Evolutionary conservation across 2,329 filamentous ascomycete genomes (phyloP), one percentile per base, ranked within the genome.

Genomic region (Trichoderma endophyticum): DNA sequence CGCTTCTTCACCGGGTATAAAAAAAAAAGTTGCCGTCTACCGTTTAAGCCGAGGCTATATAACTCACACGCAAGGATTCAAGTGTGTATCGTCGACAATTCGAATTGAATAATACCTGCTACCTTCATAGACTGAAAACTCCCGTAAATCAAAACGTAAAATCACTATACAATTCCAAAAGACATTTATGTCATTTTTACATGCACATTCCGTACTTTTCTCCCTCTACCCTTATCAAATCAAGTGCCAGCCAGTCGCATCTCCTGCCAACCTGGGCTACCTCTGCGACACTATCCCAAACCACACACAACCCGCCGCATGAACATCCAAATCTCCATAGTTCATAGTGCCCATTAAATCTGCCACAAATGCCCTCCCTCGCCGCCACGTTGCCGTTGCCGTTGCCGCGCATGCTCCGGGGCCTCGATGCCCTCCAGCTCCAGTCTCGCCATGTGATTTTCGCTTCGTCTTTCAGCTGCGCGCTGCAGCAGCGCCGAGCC

Each of bases 221-320:
- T 21, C 21, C 21, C 21, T 7, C n/a, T 39, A 15, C n/a, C n/a
- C n/a, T 51, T 51, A 51, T 51, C 18, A 64, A 14, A 51, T 51
- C 18, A 64, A 14, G 32, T 34, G 12, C 32, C 18, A 48, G 56
- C 57, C 56, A 70, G n/a, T 62, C 66, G 66, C 66, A 70, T 70
- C 66, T 70, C 66, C 66, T 70, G 66, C 66, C 66, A 62, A 62
- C 18, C 66, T 70, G 66, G 66, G 66, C 34, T 70, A 70, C 66
- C 66, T 70, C 66, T 70, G 66, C 66, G 66, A 70, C 39, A 62
- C 57, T 62, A 54, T 51, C 34, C 65, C 34, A 28, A 48, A 48
- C 48, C 15, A 32, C 63, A 32, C 26, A 36, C 39, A n/a, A 43
- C 39, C 63, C 30, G 21, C 28, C 28, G 43, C 63, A 32, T 36